These are phyloP conservation scores for Clarkia xantiana DNA, from an alignment of 345 rosid species.

Conservation along the genomic window DNA sequence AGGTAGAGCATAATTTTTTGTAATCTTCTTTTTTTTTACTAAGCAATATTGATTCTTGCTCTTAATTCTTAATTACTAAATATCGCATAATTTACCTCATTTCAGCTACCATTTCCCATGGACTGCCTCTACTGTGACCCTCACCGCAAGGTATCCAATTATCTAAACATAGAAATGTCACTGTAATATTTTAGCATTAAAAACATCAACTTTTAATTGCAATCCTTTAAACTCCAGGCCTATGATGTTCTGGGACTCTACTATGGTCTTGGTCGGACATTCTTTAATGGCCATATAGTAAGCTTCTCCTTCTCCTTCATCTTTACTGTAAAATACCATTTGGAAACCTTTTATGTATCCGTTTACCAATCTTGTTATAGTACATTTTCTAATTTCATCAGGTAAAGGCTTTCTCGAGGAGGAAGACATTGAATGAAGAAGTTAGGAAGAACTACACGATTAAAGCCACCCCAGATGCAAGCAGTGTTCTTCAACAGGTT, in stretches of 20 bases:
- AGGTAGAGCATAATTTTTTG: no score
- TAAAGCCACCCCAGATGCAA: constrained; percentile 72
- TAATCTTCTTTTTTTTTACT: no score
- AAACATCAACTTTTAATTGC: no score
- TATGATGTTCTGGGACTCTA: constrained; percentile 73
- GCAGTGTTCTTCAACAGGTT: constrained; percentile 86
- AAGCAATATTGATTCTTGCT: no score
- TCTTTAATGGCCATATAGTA: constrained; percentile 79
- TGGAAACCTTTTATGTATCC: background rate
- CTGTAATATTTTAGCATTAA: no score
- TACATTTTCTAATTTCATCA: constrained; percentile 9
- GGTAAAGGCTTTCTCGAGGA: constrained; percentile 61
- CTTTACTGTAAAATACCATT: background rate
- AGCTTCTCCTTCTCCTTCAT: constrained; percentile 4
- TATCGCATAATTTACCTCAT: background rate
- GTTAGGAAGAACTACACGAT: constrained; percentile 64
- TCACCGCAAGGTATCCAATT: constrained; percentile 60
- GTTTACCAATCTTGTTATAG: no score
- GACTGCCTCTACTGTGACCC: constrained; percentile 84
- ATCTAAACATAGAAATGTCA: background rate
- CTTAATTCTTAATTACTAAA: background rate
- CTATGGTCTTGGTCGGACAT: constrained; percentile 71
- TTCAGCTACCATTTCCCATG: constrained; percentile 77
- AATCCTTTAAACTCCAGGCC: constrained; percentile 29
- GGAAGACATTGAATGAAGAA: constrained; percentile 28